Conservation (phyloP, 805 yeast genomes). For the Metschnikowia cerradonensis region DNA sequence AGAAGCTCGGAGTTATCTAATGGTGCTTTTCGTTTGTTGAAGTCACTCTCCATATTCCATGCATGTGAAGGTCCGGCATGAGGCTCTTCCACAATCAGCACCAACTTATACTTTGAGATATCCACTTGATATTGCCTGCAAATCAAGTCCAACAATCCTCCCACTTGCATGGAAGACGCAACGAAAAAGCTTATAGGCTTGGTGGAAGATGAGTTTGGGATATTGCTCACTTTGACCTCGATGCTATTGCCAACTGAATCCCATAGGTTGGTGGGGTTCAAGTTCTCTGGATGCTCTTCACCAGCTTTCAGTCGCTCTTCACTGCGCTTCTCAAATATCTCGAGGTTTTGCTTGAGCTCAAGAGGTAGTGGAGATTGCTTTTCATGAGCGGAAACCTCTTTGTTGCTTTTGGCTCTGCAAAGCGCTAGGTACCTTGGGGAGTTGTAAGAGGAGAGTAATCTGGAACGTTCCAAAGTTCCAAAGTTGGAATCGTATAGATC, state of each 20-base stretch:
- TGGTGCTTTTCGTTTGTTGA: background rate
- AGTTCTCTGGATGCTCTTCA: slow-evolving; percentile 5
- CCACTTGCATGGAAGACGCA: slow-evolving; percentile 14
- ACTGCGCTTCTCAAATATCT: slow-evolving; percentile 13
- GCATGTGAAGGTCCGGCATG: background rate
- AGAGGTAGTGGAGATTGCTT: slow-evolving; percentile 51
- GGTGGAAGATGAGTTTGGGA: slow-evolving; percentile 10
- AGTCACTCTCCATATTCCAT: slow-evolving; percentile 1
- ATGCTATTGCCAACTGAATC: slow-evolving; percentile 9
- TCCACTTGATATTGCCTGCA: slow-evolving; percentile 29
- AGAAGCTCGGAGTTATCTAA: slow-evolving; percentile 9
- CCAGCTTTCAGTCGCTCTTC: slow-evolving; percentile 3
- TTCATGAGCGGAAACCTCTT: slow-evolving; percentile 46
- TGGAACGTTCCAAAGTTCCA: slow-evolving; percentile 74
- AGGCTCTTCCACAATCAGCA: background rate
- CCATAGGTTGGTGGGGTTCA: background rate
- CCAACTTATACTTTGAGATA: slow-evolving; percentile 20
- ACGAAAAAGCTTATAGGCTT: slow-evolving; percentile 15
- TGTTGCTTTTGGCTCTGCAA: slow-evolving; percentile 49
- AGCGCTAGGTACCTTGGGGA: slow-evolving; percentile 76
- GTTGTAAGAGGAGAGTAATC: slow-evolving; percentile 66
- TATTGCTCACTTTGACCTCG: slow-evolving; percentile 14
- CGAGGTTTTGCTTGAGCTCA: slow-evolving; percentile 31
- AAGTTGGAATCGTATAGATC: slow-evolving; percentile 83
- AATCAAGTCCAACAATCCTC: slow-evolving; percentile 18